These are phyloP conservation scores for Calonectria pseudoreteaudii DNA, from an alignment of 2,329 filamentous ascomycete species.

Conservation along the genomic window DNA sequence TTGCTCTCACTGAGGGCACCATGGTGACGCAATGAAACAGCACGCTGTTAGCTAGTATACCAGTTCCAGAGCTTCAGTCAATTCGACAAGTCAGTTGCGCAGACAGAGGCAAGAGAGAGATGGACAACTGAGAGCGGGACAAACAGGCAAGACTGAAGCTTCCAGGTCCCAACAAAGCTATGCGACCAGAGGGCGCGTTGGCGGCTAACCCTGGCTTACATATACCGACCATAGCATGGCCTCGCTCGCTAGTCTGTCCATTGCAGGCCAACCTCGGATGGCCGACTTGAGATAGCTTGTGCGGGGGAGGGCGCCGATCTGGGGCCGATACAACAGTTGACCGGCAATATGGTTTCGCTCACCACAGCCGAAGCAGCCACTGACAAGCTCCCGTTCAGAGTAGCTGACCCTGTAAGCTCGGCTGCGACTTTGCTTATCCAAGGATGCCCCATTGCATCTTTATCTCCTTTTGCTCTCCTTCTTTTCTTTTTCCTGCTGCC, in stretches of 20 bases:
- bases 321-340: constrained; percentile 12
- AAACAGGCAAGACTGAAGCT: not conserved
- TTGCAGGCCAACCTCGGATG: constrained; percentile 23
- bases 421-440: not conserved
- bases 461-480: not conserved
- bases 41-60: not conserved
- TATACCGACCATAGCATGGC: constrained; percentile 5
- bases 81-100: not conserved
- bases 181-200: not conserved
- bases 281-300: constrained; percentile 16
- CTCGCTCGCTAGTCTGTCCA: not conserved
- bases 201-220: constrained; percentile 17
- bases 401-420: not conserved
- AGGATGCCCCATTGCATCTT: not conserved
- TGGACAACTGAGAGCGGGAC: not conserved
- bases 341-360: not conserved
- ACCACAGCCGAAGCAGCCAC: constrained; percentile 1
- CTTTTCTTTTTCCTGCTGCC: not conserved
- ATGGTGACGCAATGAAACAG: constrained; percentile 29
- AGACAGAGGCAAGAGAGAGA: not conserved
- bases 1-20: constrained; percentile 46
- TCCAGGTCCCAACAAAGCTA: not conserved
- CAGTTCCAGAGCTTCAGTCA: not conserved
- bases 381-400: not conserved
- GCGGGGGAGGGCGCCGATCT: constrained; percentile 27